Percentiles rank a stretch among this genome's conserved stretches.
Evolutionary conservation across 139 green algal genomes (phyloP).

Genomic region (Deuterostichococcus epilithicus): DNA sequence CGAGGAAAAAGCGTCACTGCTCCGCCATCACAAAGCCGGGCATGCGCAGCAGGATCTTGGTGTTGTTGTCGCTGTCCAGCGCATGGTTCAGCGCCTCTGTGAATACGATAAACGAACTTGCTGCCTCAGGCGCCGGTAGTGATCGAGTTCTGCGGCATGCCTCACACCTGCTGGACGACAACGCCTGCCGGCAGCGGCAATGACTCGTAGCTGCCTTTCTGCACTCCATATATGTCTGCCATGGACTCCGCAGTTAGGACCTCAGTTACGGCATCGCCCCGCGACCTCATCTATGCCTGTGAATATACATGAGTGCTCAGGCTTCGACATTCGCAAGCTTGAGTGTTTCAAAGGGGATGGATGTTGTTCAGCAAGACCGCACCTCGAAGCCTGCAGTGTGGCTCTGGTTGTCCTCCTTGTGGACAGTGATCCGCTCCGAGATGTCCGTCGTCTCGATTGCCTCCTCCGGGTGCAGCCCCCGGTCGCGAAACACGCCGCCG

Average conservation of each 20-base stretch:
- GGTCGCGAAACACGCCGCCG: conserved; percentile 33
- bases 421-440: conserved; percentile 64
- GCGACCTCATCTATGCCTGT: conserved; percentile 76
- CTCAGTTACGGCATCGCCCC: conserved; percentile 38
- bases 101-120: conserved; percentile 45
- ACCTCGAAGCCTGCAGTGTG: conserved; percentile 77
- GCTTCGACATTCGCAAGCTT: background rate
- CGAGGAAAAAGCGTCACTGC: background rate
- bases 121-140: background rate
- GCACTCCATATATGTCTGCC: conserved; percentile 68
- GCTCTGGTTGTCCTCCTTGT: conserved; percentile 39
- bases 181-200: conserved; percentile 49
- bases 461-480: conserved; percentile 5
- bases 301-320: background rate
- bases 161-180: background rate
- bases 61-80: conserved; percentile 51
- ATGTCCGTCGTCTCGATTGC: conserved; percentile 34
- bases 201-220: conserved; percentile 62
- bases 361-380: background rate
- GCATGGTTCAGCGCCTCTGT: conserved; percentile 75
- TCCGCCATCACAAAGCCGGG: background rate
- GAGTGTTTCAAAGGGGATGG: background rate
- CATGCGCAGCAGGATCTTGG: conserved; percentile 62
- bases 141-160: background rate
- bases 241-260: conserved; percentile 70